Evolutionary conservation across 129 eudicot species (phyloP).

Genomic region (Tanacetum coccineum): DNA sequence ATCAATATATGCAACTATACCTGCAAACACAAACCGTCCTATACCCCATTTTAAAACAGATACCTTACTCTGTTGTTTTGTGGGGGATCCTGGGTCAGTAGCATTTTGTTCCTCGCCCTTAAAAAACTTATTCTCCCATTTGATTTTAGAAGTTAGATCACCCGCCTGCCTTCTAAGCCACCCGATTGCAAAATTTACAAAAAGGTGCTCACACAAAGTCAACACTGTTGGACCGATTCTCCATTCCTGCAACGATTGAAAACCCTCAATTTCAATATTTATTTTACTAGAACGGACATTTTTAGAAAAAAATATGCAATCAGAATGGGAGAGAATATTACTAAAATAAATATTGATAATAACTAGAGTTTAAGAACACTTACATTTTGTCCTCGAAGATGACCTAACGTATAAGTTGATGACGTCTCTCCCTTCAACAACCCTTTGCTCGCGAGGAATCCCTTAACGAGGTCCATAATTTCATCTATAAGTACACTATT

Average conservation of each 20-base stretch:
- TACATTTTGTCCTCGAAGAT: slow-evolving; percentile 73
- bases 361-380: slow-evolving; percentile 21
- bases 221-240: slow-evolving; percentile 83
- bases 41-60: slow-evolving; percentile 70
- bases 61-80: slow-evolving; percentile 38
- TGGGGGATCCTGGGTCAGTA: slow-evolving; percentile 4
- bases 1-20: slow-evolving; percentile 87
- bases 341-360: neutral
- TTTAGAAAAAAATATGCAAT: neutral
- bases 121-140: slow-evolving; percentile 32
- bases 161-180: slow-evolving; percentile 72
- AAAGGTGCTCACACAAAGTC: slow-evolving; percentile 93
- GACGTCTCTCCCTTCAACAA: slow-evolving; percentile 87
- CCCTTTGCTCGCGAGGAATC: slow-evolving; percentile 73
- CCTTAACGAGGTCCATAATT: slow-evolving; percentile 82
- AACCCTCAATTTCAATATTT: slow-evolving; percentile 3
- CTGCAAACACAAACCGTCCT: slow-evolving; percentile 81
- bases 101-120: slow-evolving; percentile 33
- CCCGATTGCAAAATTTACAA: slow-evolving; percentile 86
- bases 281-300: neutral
- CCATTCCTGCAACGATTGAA: slow-evolving; percentile 65
- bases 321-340: neutral
- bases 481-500: slow-evolving; percentile 88
- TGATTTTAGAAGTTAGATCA: slow-evolving; percentile 37
- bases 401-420: slow-evolving; percentile 49